These are phyloP conservation scores for Fomitopsis palustris DNA, from an alignment of 1,284 basidiomycete species.

Conservation along the genomic window DNA sequence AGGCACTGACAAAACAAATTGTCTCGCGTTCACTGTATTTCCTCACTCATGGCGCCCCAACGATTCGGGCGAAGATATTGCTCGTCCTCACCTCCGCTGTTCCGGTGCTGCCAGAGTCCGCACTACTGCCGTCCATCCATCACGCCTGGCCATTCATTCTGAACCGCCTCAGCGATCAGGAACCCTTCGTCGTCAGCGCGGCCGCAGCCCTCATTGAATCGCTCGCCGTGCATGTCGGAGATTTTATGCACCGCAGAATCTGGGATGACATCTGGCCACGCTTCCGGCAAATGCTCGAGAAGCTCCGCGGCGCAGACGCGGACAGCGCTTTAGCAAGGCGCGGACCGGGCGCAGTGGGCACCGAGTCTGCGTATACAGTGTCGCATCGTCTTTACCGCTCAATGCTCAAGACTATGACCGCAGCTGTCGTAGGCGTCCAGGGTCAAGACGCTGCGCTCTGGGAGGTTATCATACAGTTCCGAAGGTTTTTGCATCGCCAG, in stretches of 20 bases:
- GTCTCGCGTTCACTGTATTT: conserved; percentile 85
- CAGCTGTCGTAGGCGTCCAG: conserved; percentile 61
- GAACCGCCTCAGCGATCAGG: conserved; percentile 70
- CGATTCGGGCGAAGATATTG: conserved; percentile 81
- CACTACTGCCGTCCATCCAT: conserved; percentile 81
- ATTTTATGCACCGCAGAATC: conserved; percentile 79
- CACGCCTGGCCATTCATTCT: conserved; percentile 87
- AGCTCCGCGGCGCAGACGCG: conserved; percentile 57
- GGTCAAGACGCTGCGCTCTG: conserved; percentile 69
- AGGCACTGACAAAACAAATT: conserved; percentile 78
- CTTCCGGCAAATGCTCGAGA: conserved; percentile 57
- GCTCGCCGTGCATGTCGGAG: conserved; percentile 66
- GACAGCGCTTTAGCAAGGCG: conserved; percentile 62
- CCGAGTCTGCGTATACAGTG: conserved; percentile 70
- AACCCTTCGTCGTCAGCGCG: conserved; percentile 75
- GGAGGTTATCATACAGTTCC: conserved; percentile 72
- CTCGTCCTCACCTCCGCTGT: conserved; percentile 69
- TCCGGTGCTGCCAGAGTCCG: conserved; percentile 70
- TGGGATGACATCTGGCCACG: conserved; percentile 91
- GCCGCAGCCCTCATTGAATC: conserved; percentile 69
- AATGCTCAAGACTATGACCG: conserved; percentile 68
- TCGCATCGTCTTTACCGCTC: conserved; percentile 76
- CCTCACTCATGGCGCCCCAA: conserved; percentile 81
- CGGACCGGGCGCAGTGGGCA: conserved; percentile 47
- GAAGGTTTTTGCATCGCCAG: conserved; percentile 67